Percentiles rank a stretch among this genome's conserved stretches.
Conservation (phyloP, 345 rosid genomes). For the Lenwebbia sp. region DNA sequence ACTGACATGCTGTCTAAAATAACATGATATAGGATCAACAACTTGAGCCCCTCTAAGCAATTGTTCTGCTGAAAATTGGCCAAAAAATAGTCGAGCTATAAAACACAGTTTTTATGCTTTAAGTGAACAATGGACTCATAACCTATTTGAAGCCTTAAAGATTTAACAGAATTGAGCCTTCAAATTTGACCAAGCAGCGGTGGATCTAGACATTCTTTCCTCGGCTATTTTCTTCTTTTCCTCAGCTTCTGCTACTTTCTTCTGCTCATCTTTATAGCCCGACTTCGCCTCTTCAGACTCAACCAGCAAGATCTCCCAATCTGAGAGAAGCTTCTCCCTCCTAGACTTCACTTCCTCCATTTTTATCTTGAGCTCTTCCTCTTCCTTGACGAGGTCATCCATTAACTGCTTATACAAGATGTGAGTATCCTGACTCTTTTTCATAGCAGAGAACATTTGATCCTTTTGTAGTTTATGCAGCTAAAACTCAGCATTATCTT, state of each 20-base stretch:
- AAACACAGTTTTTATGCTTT: background rate
- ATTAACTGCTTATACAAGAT: background rate
- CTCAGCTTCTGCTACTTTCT: background rate
- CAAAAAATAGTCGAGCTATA: background rate
- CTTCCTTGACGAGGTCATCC: background rate
- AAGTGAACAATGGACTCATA: background rate
- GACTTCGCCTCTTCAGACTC: background rate
- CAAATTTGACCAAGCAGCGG: background rate
- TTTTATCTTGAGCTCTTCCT: background rate
- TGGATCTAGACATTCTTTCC: constrained; percentile 1
- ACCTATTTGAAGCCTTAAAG: background rate
- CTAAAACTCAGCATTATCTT: background rate
- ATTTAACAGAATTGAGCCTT: background rate
- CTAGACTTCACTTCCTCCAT: background rate
- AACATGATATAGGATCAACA: background rate
- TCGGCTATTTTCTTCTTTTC: constrained; percentile 4
- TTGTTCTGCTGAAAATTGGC: background rate
- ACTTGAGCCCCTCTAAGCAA: background rate
- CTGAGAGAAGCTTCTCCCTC: background rate
- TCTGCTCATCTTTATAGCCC: background rate
- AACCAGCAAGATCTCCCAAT: background rate
- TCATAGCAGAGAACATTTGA: background rate
- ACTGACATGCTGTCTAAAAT: background rate
- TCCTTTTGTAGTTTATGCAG: background rate
- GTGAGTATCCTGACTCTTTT: background rate